phyloP scores from a whole-genome alignment of 208 protist species.

The Acanthamoeba culbertsoni region DNA sequence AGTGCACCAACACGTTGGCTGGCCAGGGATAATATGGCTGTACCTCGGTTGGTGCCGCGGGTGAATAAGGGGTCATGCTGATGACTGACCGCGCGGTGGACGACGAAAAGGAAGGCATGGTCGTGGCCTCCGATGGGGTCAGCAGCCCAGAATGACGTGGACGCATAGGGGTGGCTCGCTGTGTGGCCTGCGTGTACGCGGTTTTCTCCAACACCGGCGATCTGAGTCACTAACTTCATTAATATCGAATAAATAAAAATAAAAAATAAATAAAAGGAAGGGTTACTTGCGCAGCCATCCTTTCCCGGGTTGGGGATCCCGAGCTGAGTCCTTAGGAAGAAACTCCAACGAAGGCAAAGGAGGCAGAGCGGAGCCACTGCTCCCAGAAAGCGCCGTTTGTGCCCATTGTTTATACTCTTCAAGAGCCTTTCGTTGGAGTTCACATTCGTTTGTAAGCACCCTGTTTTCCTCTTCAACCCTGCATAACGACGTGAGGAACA shows the following conservation, averaged over 20 bases:
- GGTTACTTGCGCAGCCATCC: constrained; percentile 1
- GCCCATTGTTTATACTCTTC: background rate
- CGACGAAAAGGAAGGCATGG: background rate
- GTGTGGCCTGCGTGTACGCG: background rate
- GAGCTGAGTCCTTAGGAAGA: too few relatives aligned
- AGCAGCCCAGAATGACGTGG: background rate
- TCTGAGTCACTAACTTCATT: background rate
- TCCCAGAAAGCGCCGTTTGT: background rate
- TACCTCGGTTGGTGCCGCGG: background rate
- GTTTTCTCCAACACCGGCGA: background rate
- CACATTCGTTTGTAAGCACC: too few relatives aligned
- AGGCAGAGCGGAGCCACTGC: background rate
- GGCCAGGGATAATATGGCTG: background rate
- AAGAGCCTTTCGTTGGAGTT: too few relatives aligned
- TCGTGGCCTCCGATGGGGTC: background rate
- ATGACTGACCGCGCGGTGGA: background rate
- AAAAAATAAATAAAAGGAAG: background rate
- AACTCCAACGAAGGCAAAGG: background rate
- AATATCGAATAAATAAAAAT: background rate
- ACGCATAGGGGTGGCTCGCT: background rate
- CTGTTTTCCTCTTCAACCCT: too few relatives aligned
- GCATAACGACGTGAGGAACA: too few relatives aligned
- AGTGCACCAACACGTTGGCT: background rate
- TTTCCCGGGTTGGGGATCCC: background rate
- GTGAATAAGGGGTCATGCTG: background rate